Conservation (phyloP, 345 rosid genomes). For the Geranium rotundifolium region DNA sequence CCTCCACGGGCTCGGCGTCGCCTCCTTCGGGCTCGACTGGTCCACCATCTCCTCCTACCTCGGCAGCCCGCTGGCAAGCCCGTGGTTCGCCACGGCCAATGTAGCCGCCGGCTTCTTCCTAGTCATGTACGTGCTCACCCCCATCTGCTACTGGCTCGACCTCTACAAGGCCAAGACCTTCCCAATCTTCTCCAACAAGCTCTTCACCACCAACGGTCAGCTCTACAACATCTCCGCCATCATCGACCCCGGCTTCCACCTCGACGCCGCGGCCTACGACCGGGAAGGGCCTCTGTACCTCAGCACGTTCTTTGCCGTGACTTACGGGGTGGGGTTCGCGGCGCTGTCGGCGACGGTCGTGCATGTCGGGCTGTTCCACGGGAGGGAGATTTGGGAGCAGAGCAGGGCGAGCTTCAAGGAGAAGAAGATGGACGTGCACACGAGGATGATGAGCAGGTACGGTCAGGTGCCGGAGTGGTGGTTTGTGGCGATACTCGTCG, state of each 20-base stretch:
- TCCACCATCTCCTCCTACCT: constrained; percentile 89
- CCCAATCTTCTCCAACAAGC: constrained; percentile 66
- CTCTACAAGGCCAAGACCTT: constrained; percentile 72
- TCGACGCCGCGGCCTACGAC: constrained; percentile 62
- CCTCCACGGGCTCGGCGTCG: constrained; percentile 79
- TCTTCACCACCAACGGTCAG: constrained; percentile 59
- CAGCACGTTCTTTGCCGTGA: constrained; percentile 76
- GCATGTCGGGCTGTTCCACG: constrained; percentile 81
- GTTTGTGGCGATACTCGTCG: constrained; percentile 63
- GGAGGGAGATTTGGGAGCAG: constrained; percentile 95
- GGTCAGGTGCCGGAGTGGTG: constrained; percentile 88
- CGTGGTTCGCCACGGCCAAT: constrained; percentile 97
- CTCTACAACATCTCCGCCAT: constrained; percentile 68
- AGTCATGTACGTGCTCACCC: constrained; percentile 67
- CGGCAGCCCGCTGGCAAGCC: constrained; percentile 98
- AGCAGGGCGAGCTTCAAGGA: constrained; percentile 65
- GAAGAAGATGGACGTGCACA: constrained; percentile 55
- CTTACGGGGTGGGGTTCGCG: constrained; percentile 86
- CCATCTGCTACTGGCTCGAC: constrained; percentile 66
- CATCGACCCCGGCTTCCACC: constrained; percentile 59
- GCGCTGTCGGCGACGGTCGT: constrained; percentile 73
- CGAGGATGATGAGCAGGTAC: constrained; percentile 67
- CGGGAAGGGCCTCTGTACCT: constrained; percentile 75
- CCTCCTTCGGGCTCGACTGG: constrained; percentile 76
- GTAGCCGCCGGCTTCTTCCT: constrained; percentile 67